phyloP scores from a whole-genome alignment of 2,329 filamentous ascomycete species.

The Anthostomella pinea region DNA sequence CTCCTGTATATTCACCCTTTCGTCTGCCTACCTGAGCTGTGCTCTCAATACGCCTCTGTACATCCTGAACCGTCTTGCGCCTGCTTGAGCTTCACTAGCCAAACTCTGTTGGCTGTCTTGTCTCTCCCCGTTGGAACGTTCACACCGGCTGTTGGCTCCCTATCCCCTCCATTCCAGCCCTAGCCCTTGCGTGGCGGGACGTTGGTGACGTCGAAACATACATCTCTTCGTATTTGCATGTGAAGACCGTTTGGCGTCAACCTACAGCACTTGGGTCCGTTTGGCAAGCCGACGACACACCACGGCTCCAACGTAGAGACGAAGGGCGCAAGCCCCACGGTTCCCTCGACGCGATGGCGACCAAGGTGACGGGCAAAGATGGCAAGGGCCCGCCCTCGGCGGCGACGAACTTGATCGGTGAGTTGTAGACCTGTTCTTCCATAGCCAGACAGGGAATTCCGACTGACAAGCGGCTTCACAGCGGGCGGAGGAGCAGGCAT shows the following conservation, averaged over 20 bases:
- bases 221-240: slow-evolving; percentile 7
- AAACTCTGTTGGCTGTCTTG: slow-evolving; percentile 5
- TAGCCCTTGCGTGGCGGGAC: slow-evolving; percentile 1
- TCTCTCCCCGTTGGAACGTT: no score
- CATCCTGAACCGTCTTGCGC: no score
- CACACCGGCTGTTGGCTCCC: no score
- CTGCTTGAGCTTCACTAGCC: no score
- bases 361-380: slow-evolving; percentile 41
- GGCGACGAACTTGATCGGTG: slow-evolving; percentile 88
- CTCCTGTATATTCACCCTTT: no score
- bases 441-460: no score
- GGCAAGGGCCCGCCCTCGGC: slow-evolving; percentile 78
- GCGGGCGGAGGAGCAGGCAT: slow-evolving; percentile 96
- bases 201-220: slow-evolving; percentile 11
- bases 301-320: slow-evolving; percentile 3
- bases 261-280: no score
- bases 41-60: no score
- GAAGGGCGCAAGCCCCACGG: slow-evolving; percentile 21
- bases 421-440: no score
- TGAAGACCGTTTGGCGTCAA: slow-evolving; percentile 3
- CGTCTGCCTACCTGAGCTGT: no score
- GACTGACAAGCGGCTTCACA: no score
- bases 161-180: slow-evolving; percentile 2
- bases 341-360: slow-evolving; percentile 34
- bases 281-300: no score